A percentile compares a stretch with the other conserved stretches of the same genome.
Conservation (phyloP, 2,329 filamentous ascomycete species). For the Capronia coronata region DNA sequence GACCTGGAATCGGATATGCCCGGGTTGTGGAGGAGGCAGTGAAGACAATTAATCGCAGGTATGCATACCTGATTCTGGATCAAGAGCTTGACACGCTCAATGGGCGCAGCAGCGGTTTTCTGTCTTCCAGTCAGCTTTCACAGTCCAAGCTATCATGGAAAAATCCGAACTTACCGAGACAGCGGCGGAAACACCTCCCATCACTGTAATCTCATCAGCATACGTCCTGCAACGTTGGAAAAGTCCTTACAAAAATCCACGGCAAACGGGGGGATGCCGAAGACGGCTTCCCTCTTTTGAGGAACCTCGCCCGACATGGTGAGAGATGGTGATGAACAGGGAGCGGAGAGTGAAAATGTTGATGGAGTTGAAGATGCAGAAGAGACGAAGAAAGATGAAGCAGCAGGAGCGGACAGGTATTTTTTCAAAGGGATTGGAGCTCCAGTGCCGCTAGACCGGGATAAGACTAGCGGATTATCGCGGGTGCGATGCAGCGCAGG, state of each 20-base stretch:
- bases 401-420: slow-evolving; percentile 33
- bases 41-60: slow-evolving; percentile 5
- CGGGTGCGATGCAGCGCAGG: neutral
- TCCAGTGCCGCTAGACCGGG: slow-evolving; percentile 16
- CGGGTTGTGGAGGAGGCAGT: neutral
- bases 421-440: slow-evolving; percentile 23
- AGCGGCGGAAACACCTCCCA: slow-evolving; percentile 99
- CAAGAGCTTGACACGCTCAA: slow-evolving; percentile 99
- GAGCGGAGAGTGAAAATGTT: slow-evolving; percentile 33
- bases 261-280: slow-evolving; percentile 57
- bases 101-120: slow-evolving; percentile 98
- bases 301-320: slow-evolving; percentile 44
- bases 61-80: slow-evolving; percentile 98
- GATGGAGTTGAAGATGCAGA: slow-evolving; percentile 34
- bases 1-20: neutral
- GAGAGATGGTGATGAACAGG: slow-evolving; percentile 30
- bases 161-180: slow-evolving; percentile 57
- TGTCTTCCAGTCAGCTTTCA: slow-evolving; percentile 18
- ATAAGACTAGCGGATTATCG: slow-evolving; percentile 8
- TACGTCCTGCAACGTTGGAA: neutral
- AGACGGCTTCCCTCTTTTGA: slow-evolving; percentile 49
- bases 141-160: neutral
- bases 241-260: slow-evolving; percentile 68
- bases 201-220: slow-evolving; percentile 48
- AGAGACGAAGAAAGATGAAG: slow-evolving; percentile 31